Evolutionary conservation across 2,329 filamentous ascomycete species (phyloP), one percentile per base, ranked within the genome.

Genomic region (Penicillium sp.): DNA sequence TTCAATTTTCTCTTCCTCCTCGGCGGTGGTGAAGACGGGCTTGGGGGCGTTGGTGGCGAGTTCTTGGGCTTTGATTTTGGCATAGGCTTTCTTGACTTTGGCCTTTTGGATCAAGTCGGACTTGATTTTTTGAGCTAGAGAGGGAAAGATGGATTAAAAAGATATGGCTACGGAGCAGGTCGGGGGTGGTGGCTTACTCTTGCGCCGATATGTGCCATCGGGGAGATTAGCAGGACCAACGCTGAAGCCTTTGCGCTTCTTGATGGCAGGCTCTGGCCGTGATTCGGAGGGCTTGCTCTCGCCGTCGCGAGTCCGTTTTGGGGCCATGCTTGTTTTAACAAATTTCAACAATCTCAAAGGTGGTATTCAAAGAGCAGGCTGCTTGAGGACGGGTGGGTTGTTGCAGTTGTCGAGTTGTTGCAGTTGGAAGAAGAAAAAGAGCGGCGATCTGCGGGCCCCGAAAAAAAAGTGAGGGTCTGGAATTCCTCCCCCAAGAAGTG

Each of bases 61-160:
- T 72, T 86, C 82, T 49, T 81, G 79, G 42, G 87, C 87, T 76
- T 93, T 94, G 64, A 96, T 81, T 77, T 96, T 97, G 63, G 90
- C 90, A 73, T 96, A 97, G 43, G 90, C 86, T 77, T 96, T 96
- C 78, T 94, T 95, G 63, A 96, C 83, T 77, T 97, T 96, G 61
- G 93, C 92, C 75, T 95, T 96, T 76, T 92, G 87, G 69, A 98
- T 97, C 57, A 96, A 81, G 66, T 90, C 86, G 65, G 89, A 85
- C 78, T 98, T 98, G 72, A 96, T 95, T 77, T 94, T 94, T 76
- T 91, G 87, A 59, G 90, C 91, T 94, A 70, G 42, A 38, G 48
- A 28, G 20, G 58, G 54, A 45, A 53, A 28, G 25, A 17, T 11
- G 14, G 31, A 20, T 59, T 50, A 61, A 43, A 57, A n/a, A 22